Evolutionary conservation across 2,329 filamentous ascomycete genomes (phyloP), one percentile per base, ranked within the genome.

Genomic region (Dactylellina cionopaga): DNA sequence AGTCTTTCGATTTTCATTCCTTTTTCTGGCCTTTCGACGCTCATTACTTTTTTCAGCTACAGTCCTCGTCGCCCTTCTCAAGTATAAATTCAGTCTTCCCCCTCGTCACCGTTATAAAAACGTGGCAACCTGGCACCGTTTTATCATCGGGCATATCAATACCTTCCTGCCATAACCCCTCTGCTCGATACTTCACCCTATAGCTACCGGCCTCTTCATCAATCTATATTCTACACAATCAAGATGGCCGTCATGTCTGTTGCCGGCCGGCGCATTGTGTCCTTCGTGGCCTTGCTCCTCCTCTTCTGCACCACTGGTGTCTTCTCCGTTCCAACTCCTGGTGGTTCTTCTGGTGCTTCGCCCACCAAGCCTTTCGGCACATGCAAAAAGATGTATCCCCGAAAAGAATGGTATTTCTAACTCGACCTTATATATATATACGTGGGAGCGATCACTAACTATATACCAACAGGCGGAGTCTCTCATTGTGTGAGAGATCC

Each of bases 401-500:
- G 68, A 19, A 65, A 41, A 43, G 68, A 72, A 47, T 72, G 68
- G 68, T 72, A 39, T 33, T 25, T 5, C 35, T 35, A 41, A 37
- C 19, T 27, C 9, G 17, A 47, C 19, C n/a, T 1, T 31, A 4
- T 44, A 41, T 22, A 29, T 17, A 51, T 13, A n/a, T n/a, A n/a
- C n/a, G n/a, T n/a, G n/a, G n/a, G 7, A 29, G 24, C 58, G 25
- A 43, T 19, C 25, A 17, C 39, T 39, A n/a, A 24, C 33, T 11
- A 29, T 27, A 5, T 64, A 3, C n/a, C n/a, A 6, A 17, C 25
- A 75, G 76, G 75, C 74, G 75, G 29, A 43, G 37, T 10, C 41
- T 77, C 17, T 43, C 39, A 3, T 29, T n/a, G 2, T 1, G 13
- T 0, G 55, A 80, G 22, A 75, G 76, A 39, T 77, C 76, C 22